These are phyloP conservation scores for Fusarium subglutinans DNA, from an alignment of 2,329 filamentous ascomycete species.

Conservation along the genomic window DNA sequence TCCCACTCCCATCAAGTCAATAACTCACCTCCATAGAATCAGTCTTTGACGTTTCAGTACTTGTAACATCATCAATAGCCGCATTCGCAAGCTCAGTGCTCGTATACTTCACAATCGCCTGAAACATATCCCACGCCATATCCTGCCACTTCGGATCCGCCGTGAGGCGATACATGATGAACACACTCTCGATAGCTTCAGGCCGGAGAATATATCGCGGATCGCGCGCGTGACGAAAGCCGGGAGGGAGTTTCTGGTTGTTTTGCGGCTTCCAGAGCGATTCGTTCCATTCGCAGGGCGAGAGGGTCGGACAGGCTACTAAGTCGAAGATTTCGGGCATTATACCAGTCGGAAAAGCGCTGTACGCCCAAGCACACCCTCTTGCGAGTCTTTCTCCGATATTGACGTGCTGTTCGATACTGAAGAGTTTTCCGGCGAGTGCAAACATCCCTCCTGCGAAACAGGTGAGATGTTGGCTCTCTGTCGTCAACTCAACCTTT, in stretches of 20 bases:
- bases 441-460: constrained; percentile 76
- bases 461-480: constrained; percentile 67
- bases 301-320: constrained; percentile 53
- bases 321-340: constrained; percentile 67
- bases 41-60: constrained; percentile 47
- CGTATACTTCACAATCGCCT: constrained; percentile 56
- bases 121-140: constrained; percentile 63
- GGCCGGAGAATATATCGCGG: constrained; percentile 60
- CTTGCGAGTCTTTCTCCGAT: constrained; percentile 60
- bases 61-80: constrained; percentile 56
- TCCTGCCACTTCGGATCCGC: constrained; percentile 59
- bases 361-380: constrained; percentile 68
- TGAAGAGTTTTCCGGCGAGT: constrained; percentile 68
- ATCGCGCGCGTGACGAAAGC: constrained; percentile 68
- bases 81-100: constrained; percentile 59
- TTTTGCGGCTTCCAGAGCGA: background rate
- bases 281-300: constrained; percentile 44
- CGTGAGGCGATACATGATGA: constrained; percentile 61
- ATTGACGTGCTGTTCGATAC: constrained; percentile 56
- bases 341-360: constrained; percentile 62
- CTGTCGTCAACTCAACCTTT: constrained; percentile 37
- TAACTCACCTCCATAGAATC: constrained; percentile 69
- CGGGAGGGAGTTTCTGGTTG: constrained; percentile 53
- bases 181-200: constrained; percentile 61
- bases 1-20: background rate